Percentiles rank a stretch among this genome's conserved stretches.
Evolutionary conservation across 2,329 filamentous ascomycete species (phyloP).

Genomic region (Xylariaceae sp.): DNA sequence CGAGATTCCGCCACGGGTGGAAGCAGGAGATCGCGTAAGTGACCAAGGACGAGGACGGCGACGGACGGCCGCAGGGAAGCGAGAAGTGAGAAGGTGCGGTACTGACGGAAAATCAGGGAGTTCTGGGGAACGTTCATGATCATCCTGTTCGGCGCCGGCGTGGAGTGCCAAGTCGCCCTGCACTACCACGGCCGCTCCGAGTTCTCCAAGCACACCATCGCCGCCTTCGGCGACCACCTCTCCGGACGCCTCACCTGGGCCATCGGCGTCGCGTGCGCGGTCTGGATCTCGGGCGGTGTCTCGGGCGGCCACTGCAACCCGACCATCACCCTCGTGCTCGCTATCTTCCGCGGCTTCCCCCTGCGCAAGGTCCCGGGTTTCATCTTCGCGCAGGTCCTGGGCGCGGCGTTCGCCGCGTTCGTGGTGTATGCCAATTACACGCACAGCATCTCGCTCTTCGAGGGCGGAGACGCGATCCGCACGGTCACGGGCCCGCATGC

Average conservation of each 20-base stretch:
- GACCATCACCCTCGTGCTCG: slow-evolving; percentile 10
- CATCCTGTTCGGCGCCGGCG: slow-evolving; percentile 6
- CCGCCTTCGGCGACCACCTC: slow-evolving; percentile 1
- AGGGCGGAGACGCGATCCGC: slow-evolving; percentile 2
- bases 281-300: slow-evolving; percentile 13
- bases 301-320: slow-evolving; percentile 15
- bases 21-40: slow-evolving; percentile 5
- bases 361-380: slow-evolving; percentile 10
- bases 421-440: slow-evolving; percentile 5
- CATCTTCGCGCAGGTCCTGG: slow-evolving; percentile 12
- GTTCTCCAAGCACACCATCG: not conserved
- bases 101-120: not conserved
- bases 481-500: slow-evolving; percentile 3
- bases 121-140: slow-evolving; percentile 7
- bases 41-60: not conserved
- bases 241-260: slow-evolving; percentile 1
- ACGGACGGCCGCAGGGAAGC: too few species aligned
- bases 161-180: slow-evolving; percentile 3
- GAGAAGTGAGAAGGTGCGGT: too few species aligned
- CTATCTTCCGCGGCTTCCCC: slow-evolving; percentile 13
- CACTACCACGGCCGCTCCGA: slow-evolving; percentile 1
- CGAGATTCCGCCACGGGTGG: slow-evolving; percentile 1
- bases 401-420: slow-evolving; percentile 10
- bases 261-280: slow-evolving; percentile 2
- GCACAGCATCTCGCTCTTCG: slow-evolving; percentile 5